phyloP scores from a whole-genome alignment of 495 filamentous ascomycete species.

The Aspergillus hancockii region DNA sequence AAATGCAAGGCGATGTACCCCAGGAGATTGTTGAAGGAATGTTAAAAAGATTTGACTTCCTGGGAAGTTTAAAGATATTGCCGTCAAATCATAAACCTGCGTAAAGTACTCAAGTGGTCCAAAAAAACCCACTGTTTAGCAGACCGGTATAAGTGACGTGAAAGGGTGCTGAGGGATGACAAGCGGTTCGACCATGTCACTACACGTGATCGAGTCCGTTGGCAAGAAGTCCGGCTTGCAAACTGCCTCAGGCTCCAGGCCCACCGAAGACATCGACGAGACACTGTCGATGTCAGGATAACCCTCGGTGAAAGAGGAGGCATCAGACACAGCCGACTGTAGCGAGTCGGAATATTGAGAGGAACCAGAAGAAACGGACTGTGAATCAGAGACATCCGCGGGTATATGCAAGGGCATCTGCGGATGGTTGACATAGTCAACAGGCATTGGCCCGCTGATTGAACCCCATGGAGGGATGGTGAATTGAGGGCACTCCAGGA shows the following conservation, averaged over 20 bases:
- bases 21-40: slow-evolving; percentile 9
- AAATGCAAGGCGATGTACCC: slow-evolving; percentile 16
- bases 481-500: slow-evolving; percentile 74
- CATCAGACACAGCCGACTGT: slow-evolving; percentile 44
- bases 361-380: slow-evolving; percentile 41
- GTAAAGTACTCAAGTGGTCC: slow-evolving; percentile 15
- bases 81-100: slow-evolving; percentile 31
- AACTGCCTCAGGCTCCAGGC: slow-evolving; percentile 32
- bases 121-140: slow-evolving; percentile 15
- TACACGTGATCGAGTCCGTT: slow-evolving; percentile 28
- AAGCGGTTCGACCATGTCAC: slow-evolving; percentile 20
- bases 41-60: background rate
- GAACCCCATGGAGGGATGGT: slow-evolving; percentile 52
- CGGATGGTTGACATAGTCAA: slow-evolving; percentile 29
- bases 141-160: slow-evolving; percentile 28
- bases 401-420: slow-evolving; percentile 32
- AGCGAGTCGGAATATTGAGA: slow-evolving; percentile 45
- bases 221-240: slow-evolving; percentile 37
- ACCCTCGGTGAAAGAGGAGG: slow-evolving; percentile 45
- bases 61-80: slow-evolving; percentile 13
- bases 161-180: slow-evolving; percentile 30
- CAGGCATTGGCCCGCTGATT: slow-evolving; percentile 27
- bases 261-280: slow-evolving; percentile 40
- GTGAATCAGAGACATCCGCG: slow-evolving; percentile 38
- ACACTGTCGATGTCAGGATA: slow-evolving; percentile 41